These are phyloP conservation scores for Blastobotrys robertii DNA, from an alignment of 805 yeast genomes.

Conservation along the genomic window DNA sequence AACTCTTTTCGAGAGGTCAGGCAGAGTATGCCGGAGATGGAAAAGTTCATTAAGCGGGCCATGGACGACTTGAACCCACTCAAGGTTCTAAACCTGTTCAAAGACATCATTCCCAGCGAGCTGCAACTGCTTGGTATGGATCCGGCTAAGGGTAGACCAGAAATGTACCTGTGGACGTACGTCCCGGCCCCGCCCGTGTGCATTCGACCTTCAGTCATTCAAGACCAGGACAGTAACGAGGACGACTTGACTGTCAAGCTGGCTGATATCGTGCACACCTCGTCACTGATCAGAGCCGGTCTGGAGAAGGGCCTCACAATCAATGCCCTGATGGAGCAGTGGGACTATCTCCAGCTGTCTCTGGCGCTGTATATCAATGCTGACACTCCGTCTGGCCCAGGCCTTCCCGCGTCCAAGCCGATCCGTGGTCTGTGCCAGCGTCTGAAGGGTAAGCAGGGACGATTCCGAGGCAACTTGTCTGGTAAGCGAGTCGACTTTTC, in stretches of 20 bases:
- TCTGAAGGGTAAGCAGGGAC: constrained; percentile 95
- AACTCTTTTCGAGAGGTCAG: constrained; percentile 72
- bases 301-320: constrained; percentile 90
- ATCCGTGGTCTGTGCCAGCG: constrained; percentile 96
- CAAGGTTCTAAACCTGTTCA: constrained; percentile 77
- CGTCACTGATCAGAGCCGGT: constrained; percentile 90
- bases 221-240: constrained; percentile 85
- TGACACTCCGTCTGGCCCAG: constrained; percentile 65
- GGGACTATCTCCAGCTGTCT: constrained; percentile 94
- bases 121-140: constrained; percentile 91
- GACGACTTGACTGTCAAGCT: constrained; percentile 94
- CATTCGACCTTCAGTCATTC: constrained; percentile 96
- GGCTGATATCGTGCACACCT: constrained; percentile 94
- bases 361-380: constrained; percentile 97
- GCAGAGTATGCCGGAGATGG: constrained; percentile 74
- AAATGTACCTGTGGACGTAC: constrained; percentile 93
- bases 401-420: constrained; percentile 46
- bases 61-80: constrained; percentile 92
- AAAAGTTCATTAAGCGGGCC: constrained; percentile 74
- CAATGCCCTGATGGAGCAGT: constrained; percentile 92
- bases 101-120: constrained; percentile 75
- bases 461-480: constrained; percentile 94
- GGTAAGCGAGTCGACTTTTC: constrained; percentile 99
- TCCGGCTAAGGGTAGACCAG: constrained; percentile 84
- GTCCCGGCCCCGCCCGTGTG: constrained; percentile 99